Percentiles rank a stretch among this genome's conserved stretches.
These are phyloP conservation scores for Chamaecrista fasciculata DNA, from an alignment of 306 rosid species.

Conservation along the genomic window DNA sequence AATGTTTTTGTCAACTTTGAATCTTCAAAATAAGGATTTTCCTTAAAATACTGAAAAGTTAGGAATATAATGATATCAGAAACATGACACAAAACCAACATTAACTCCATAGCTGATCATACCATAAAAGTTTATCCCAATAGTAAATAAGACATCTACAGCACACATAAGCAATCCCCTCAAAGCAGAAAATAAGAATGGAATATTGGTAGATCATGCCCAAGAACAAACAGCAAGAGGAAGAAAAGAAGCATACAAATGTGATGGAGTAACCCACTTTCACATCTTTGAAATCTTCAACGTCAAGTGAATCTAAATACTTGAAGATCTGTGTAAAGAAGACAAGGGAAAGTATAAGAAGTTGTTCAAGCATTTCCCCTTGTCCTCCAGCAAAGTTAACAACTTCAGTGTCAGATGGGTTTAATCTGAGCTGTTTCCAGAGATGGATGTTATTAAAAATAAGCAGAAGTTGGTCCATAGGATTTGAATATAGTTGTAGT, in stretches of 20 bases:
- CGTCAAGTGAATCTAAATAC: constrained; percentile 53
- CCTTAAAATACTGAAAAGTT: constrained; percentile 51
- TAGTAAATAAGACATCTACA: not conserved
- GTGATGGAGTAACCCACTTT: constrained; percentile 58
- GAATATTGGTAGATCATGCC: not conserved
- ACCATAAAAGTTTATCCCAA: not conserved
- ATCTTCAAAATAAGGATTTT: constrained; percentile 66
- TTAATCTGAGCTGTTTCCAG: not conserved
- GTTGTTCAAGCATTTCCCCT: not conserved
- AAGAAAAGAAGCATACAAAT: constrained; percentile 52
- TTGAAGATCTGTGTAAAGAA: constrained; percentile 53
- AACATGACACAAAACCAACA: constrained; percentile 8
- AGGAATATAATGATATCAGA: not conserved
- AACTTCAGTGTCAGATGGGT: not conserved
- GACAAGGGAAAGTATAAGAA: constrained; percentile 18
- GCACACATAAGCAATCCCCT: not conserved
- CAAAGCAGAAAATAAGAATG: not conserved
- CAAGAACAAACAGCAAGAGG: constrained; percentile 20
- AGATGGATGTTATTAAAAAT: not conserved
- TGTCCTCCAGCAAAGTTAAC: constrained; percentile 9
- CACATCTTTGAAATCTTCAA: constrained; percentile 64
- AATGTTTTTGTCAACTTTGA: constrained; percentile 54
- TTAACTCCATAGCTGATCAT: not conserved
- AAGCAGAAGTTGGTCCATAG: not conserved
- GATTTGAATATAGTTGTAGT: not conserved